Evolutionary conservation across 2,329 filamentous ascomycete species (phyloP).

Genomic region (Alternaria arbusti): DNA sequence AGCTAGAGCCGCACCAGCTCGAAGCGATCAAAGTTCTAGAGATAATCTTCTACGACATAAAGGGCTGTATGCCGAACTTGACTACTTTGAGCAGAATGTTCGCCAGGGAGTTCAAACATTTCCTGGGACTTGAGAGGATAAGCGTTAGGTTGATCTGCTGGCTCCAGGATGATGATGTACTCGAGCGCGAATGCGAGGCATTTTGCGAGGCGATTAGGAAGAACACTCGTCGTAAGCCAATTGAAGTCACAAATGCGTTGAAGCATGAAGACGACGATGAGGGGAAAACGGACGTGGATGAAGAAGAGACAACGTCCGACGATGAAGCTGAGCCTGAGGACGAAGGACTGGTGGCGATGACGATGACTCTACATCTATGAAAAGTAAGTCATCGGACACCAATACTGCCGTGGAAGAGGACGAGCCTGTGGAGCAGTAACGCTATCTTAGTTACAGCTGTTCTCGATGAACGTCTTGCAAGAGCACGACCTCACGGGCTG

Average conservation of each 20-base stretch:
- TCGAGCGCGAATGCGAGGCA: not conserved
- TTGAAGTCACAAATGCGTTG: not conserved
- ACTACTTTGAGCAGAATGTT: not conserved
- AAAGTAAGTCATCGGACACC: not conserved
- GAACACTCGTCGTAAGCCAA: not conserved
- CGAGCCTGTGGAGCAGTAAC: not conserved
- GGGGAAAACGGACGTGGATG: not conserved
- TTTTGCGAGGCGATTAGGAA: not conserved
- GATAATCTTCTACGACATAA: not conserved
- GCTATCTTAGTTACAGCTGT: not conserved
- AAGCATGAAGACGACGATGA: not conserved
- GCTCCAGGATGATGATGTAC: not conserved
- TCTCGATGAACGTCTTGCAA: not conserved
- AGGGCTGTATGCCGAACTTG: not conserved
- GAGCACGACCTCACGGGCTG: not conserved
- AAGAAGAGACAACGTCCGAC: not conserved
- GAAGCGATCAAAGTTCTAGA: not conserved
- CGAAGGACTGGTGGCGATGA: not conserved
- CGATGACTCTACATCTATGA: not conserved
- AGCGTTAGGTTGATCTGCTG: not conserved
- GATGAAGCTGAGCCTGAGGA: not conserved
- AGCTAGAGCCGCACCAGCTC: not conserved
- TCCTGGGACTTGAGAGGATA: not conserved
- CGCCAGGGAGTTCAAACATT: not conserved
- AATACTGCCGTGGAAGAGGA: not conserved